Evolutionary conservation across 805 yeast genomes (phyloP), one percentile per base, ranked within the genome.

Genomic region (Lipomyces japonicus): DNA sequence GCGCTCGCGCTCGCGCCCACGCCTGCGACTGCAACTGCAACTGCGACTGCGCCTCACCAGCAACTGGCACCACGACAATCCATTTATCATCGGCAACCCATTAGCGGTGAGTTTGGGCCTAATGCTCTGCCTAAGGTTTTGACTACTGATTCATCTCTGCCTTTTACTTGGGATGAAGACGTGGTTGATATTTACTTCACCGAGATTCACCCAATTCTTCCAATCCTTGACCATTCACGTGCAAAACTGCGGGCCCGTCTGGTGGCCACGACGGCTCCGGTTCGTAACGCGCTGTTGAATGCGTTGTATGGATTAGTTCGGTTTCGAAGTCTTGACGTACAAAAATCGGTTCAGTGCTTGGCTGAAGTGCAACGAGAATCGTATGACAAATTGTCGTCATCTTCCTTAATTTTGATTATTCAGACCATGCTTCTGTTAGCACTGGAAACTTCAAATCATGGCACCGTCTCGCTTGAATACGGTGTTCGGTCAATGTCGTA

Each of bases 131-230:
- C 42, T 12, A 12, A 12, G n/a, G 31, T 7, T 7, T 6, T 7
- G 26, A 9, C 31, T 7, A 12, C 34, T 6, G 42, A 39, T 12
- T 25, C 43, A 4, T 26, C 31, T 5, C 22, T 46, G 22, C 44
- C 50, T 31, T 48, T 52, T 21, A 14, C 43, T 3, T 57, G 60
- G 60, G 57, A 55, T 40, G 70, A 68, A 21, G 58, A 60, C 19
- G 63, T 58, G 22, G 60, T 71, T 36, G 71, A 66, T 51, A 53
- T 54, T 31, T 71, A 71, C 52, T 71, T 70, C 58, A 61, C 63
- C 46, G 57, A 59, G 32, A 60, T 68, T 43, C 74, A 71, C 54
- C 70, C 71, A 7, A 57, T 65, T 22, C 58, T 70, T 46, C 75
- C 75, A 6, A 47, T 71, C 21, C 62, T 71, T 35, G 71, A 71